Evolutionary conservation across 1,284 basidiomycete genomes (phyloP), one percentile per base, ranked within the genome.

Genomic region (Volvariella surrecta): DNA sequence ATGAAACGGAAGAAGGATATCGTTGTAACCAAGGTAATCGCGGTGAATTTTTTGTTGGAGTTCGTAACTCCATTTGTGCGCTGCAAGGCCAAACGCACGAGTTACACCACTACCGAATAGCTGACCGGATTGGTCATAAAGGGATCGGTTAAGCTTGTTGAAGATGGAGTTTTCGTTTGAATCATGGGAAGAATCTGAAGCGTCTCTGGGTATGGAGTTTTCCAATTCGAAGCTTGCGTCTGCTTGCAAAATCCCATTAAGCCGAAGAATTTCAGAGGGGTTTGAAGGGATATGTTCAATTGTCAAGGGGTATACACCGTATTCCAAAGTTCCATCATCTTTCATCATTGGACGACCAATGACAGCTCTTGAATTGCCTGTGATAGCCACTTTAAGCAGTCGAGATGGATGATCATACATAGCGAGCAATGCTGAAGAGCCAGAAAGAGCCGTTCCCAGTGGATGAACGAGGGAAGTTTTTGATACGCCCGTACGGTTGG

Each of bases 281-380:
- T 28, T 28, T 28, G 24, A 28, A 11, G 24, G 6, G 6, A 11
- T 28, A 28, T 28, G 24, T 11, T 6, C 6, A 28, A 11, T 6
- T 11, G 24, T 28, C 24, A 28, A 28, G 6, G 24, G 24, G 45
- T 45, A 38, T 49, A 47, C 7, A 46, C 46, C n/a, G 49, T 49
- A 44, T 50, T 45, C 19, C 48, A 42, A 6, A 4, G 13, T 19
- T 6, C 18, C 18, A 13, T 43, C 28, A 10, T 43, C 34, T 16
- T 22, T 35, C 24, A 15, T 18, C 0, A 54, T 48, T 3, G 59
- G 69, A 24, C 73, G 67, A 3, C 76, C 78, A 4, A 78, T 62
- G 2, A 80, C 63, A 3, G 75, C 76, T 13, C 76, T 68, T 13
- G 67, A 69, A 55, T 78, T 71, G 9, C 77, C 77, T 2, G 75